phyloP scores from a whole-genome alignment of 176 grass and related monocot species.

The Guadua angustifolia region DNA sequence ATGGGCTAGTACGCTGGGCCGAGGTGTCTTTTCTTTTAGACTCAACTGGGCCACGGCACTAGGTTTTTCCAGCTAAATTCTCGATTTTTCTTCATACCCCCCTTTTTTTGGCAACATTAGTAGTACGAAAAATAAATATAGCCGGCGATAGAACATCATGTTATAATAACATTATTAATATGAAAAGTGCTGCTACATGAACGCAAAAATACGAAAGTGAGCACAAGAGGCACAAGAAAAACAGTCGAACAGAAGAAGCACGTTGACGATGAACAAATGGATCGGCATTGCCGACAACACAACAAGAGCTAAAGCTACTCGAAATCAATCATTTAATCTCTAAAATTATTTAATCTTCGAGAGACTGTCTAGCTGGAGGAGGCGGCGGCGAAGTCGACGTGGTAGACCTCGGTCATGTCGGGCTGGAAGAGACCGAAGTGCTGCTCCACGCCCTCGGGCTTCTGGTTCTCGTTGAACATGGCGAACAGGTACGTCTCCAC shows the following conservation, averaged over 20 bases:
- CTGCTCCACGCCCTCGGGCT: constrained; percentile 78
- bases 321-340: not conserved
- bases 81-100: not conserved
- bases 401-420: constrained; percentile 87
- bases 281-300: not conserved
- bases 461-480: constrained; percentile 97
- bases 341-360: not conserved
- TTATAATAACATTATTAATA: too few species aligned
- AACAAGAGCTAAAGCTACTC: not conserved
- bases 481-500: constrained; percentile 93
- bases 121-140: too few species aligned
- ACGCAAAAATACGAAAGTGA: not conserved
- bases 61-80: not conserved
- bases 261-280: not conserved
- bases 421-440: constrained; percentile 86
- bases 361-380: not conserved
- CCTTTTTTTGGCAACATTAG: not conserved
- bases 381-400: constrained; percentile 69
- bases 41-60: not conserved
- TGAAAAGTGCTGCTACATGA: not conserved
- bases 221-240: not conserved
- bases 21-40: not conserved
- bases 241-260: not conserved
- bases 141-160: too few species aligned
- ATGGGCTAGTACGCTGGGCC: not conserved